Evolutionary conservation across 2,329 filamentous ascomycete genomes (phyloP).

Genomic region (Alternaria triticina): DNA sequence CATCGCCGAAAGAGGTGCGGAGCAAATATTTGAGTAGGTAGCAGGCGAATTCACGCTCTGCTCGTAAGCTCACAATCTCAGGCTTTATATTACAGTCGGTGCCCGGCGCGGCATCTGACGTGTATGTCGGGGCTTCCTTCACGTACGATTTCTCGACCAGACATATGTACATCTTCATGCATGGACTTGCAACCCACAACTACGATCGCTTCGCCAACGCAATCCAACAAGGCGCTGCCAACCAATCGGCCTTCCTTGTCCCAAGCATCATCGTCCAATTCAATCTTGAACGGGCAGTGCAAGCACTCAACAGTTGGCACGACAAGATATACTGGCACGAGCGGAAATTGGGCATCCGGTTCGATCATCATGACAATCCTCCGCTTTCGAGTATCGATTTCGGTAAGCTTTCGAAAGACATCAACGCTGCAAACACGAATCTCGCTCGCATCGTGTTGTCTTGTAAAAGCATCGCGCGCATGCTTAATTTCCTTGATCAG

Average conservation of each 20-base stretch:
- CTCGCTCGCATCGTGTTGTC: slow-evolving; percentile 5
- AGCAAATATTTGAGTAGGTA: background rate
- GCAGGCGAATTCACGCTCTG: background rate
- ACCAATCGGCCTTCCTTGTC: slow-evolving; percentile 10
- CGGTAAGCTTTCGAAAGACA: slow-evolving; percentile 1
- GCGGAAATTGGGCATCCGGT: slow-evolving; percentile 7
- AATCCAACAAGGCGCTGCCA: background rate
- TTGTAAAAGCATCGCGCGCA: slow-evolving; percentile 10
- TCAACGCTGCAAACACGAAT: slow-evolving; percentile 14
- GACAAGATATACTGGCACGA: slow-evolving; percentile 15
- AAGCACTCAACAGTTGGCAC: slow-evolving; percentile 4
- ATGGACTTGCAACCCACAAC: slow-evolving; percentile 4
- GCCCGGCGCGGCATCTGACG: background rate
- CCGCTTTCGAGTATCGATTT: slow-evolving; percentile 8
- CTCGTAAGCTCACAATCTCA: background rate
- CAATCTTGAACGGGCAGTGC: slow-evolving; percentile 5
- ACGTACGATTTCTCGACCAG: slow-evolving; percentile 23
- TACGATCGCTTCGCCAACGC: background rate
- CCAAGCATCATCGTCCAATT: slow-evolving; percentile 14
- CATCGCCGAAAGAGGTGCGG: background rate
- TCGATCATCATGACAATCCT: background rate
- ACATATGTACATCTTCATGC: slow-evolving; percentile 26
- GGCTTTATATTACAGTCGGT: slow-evolving; percentile 11
- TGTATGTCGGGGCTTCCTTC: slow-evolving; percentile 18
- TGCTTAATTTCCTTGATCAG: slow-evolving; percentile 19